Evolutionary conservation across 441 rosid species (phyloP), one percentile per base, ranked within the genome.

Genomic region (Populus hybrid): DNA sequence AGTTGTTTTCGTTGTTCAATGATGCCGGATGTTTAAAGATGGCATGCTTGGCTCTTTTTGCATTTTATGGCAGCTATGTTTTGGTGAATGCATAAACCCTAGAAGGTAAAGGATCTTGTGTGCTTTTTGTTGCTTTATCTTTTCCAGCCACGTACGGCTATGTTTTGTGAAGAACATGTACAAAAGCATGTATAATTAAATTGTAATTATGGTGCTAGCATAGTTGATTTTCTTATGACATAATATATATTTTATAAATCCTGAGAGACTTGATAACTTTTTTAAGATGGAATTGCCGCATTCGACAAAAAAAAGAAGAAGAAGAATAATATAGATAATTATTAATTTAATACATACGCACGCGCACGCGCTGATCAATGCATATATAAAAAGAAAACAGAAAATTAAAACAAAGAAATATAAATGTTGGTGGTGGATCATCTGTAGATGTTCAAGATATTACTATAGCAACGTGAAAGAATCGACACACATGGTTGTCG

Each of bases 21-120:
- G 36, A 61, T 38, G 42, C 42, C 26, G 70, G 61, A 18, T 19
- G 11, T 70, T 32, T 16, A 61, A 57, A 64, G 36, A 59, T n/a
- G 23, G 9, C 69, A 64, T 36, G 72, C 7, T 71, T 71, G 23
- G 11, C 50, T 42, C n/a, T n/a, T 35, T 34, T 26, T 32, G 36
- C 32, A 9, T n/a, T 57, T 23, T 18, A 6, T 42, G 67, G 67
- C 2, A 24, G 8, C 28, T 7, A 2, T 9, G 5, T 12, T 40
- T 1, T 71, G 50, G 1, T 72, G 64, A 66, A 6, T 23, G 66
- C 67, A 67, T 65, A 72, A 78, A 72, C 70, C 23, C 57, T 78
- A 78, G 38, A 72, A 40, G 32, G 61, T 70, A 72, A 66, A 46
- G 34, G 5, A 6, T 10, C 53, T 38, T 77, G 7, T n/a, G 24